Evolutionary conservation across 192 early-diverging fungal species (phyloP), one percentile per base, ranked within the genome.

Genomic region (Coemansia reversa): DNA sequence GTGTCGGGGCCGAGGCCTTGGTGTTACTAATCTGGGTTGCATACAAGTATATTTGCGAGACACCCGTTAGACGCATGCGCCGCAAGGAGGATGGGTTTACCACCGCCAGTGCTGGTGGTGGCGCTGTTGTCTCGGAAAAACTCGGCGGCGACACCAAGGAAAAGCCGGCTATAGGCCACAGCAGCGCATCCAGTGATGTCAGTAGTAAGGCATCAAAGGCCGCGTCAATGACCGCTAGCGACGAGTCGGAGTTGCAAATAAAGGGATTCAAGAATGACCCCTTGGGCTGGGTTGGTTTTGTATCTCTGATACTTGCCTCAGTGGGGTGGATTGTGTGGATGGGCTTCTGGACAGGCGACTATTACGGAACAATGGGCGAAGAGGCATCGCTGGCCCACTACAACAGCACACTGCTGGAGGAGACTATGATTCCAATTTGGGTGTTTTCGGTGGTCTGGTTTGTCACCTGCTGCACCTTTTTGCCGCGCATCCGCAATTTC

Each of bases 351-450:
- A 70, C 69, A 47, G 57, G 75, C 55, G 84, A 85, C 65, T 85
- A 85, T 65, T 85, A 85, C 57, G 84, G 84, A 23, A 78, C 72
- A 19, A 65, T 84, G 27, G 73, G 75, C 51, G 74, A 88, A 3
- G 86, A 86, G 53, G 79, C 81, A 28, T 74, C 87, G 61, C 79
- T 86, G 22, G 72, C 84, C 9, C 70, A 83, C 16, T 78, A 84
- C 28, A 84, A 84, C n/a, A 70, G 81, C 27, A 79, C 82, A 51
- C 25, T 72, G 8, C 59, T 60, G 5, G 60, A 72, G 54, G 59
- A 72, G 50, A 80, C 83, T 0, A 67, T 84, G 27, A 82, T 84
- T 7, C 72, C 65, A n/a, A 69, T 75, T 58, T 85, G 84, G 84
- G 70, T 76, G 61, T 68, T 85, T 65, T 60, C 74, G 16, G 68